Evolutionary conservation across 192 early-diverging fungal genomes (phyloP), one percentile per base, ranked within the genome.

Genomic region (Linnemannia zychae): DNA sequence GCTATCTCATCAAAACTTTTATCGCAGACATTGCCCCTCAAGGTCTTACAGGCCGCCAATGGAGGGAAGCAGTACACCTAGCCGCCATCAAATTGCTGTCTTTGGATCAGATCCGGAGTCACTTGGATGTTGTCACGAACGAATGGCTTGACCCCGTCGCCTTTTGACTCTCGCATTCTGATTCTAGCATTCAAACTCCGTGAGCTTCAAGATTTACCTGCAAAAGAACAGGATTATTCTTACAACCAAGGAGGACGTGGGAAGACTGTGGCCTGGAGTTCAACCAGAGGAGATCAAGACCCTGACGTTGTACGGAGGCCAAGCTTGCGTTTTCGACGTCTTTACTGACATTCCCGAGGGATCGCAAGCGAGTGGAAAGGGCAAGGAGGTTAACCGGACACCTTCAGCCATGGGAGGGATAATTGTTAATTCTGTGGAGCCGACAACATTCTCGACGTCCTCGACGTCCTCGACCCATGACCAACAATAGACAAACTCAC

Each of bases 241-340:
- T 18, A 18, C 15, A 18, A 66, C 11, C 38, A 72, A 72, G 77
- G 77, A 78, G 16, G 77, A 72, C 28, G n/a, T 78, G 5, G 77
- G 9, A 13, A 36, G 33, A 37, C 44, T 71, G 38, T 78, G 70
- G 77, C 77, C 70, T 18, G 70, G 50, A 37, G 53, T 69, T 20
- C 12, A 69, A 24, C 47, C 67, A 9, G 11, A 18, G 7, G 49
- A 50, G 6, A 78, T 78, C 53, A 78, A 78, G 77, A 72, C 65
- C 37, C 60, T 78, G 37, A 65, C 70, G 4, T 46, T 78, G 12
- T 69, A 78, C 65, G 70, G 40, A 18, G 77, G 77, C 3, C 69
- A 72, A 20, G 77, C 77, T 12, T 78, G 38, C 18, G 69, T 78
- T 1, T 44, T 78, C 17, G 77, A 70, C 12, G 70, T 53, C 3